phyloP scores from a whole-genome alignment of 2,329 filamentous ascomycete species.

The Eutypa lata region DNA sequence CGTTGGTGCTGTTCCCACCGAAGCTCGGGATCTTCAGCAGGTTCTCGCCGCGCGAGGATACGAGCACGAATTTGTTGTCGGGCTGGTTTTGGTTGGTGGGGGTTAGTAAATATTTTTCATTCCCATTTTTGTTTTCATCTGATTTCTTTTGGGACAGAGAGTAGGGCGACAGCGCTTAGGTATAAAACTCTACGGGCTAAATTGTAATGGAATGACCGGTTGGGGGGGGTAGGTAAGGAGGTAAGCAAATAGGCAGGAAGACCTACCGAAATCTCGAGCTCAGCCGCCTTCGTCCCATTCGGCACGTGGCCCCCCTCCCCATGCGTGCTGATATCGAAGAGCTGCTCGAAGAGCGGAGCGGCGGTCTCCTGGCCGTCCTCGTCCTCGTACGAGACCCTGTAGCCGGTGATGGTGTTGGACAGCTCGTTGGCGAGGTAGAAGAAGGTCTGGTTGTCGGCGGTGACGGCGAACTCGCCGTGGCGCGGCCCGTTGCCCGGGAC shows the following conservation, averaged over 20 bases:
- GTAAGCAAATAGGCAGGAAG: background rate
- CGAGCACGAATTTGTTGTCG: constrained; percentile 59
- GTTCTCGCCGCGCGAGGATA: constrained; percentile 65
- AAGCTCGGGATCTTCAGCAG: constrained; percentile 48
- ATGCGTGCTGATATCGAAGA: constrained; percentile 48
- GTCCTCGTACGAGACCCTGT: constrained; percentile 49
- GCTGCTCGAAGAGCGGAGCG: constrained; percentile 33
- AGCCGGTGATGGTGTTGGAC: constrained; percentile 53
- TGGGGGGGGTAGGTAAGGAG: no score
- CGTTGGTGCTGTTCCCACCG: constrained; percentile 36
- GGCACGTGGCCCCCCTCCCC: constrained; percentile 40
- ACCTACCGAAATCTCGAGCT: constrained; percentile 58
- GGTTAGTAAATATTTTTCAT: no score
- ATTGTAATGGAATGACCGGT: no score
- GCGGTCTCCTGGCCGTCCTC: constrained; percentile 32
- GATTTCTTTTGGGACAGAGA: no score
- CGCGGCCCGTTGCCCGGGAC: constrained; percentile 59
- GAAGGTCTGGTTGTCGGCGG: constrained; percentile 38
- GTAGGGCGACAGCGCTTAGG: no score
- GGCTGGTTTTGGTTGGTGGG: constrained; percentile 41
- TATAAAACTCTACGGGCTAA: no score
- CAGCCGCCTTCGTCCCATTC: constrained; percentile 45
- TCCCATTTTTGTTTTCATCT: no score
- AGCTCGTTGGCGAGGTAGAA: constrained; percentile 64
- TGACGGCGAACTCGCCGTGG: constrained; percentile 58